A percentile compares a stretch with the other conserved stretches of the same genome.
Conservation (phyloP, 78 protist genomes). For the Corallochytrium limacisporum region DNA sequence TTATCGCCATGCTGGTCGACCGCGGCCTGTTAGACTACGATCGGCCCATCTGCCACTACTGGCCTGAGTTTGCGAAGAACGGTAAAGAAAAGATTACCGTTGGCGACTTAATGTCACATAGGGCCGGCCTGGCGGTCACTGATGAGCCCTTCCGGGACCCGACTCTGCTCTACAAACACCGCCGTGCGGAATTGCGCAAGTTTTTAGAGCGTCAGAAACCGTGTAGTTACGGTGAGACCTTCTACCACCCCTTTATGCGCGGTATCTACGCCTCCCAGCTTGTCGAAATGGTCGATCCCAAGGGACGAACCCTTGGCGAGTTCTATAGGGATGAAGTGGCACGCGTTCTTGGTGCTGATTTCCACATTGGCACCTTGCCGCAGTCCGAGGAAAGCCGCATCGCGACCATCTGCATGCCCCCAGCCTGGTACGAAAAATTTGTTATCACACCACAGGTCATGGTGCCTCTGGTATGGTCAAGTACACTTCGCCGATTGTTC, state of each 20-base stretch:
- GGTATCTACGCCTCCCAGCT: background rate
- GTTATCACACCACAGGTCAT: too few species aligned
- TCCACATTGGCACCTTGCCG: too few species aligned
- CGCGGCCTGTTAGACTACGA: background rate
- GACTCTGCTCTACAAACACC: background rate
- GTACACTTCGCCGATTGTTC: too few species aligned
- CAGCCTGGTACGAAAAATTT: too few species aligned
- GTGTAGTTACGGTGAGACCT: background rate
- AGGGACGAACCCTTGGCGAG: background rate
- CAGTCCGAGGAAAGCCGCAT: too few species aligned
- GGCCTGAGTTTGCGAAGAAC: constrained; percentile 3
- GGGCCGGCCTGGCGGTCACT: too few species aligned
- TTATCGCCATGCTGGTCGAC: background rate
- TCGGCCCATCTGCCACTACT: background rate
- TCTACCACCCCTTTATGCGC: background rate
- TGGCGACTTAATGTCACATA: background rate
- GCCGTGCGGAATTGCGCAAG: background rate
- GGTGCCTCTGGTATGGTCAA: too few species aligned
- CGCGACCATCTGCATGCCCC: too few species aligned
- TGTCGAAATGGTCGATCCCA: background rate
- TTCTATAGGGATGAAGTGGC: background rate
- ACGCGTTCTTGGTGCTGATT: too few species aligned
- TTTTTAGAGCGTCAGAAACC: too few species aligned
- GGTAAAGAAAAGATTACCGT: background rate
- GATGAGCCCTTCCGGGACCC: background rate